Evolutionary conservation across 371 early-diverging fungal species (phyloP).

Genomic region (Fennellomyces sp.): DNA sequence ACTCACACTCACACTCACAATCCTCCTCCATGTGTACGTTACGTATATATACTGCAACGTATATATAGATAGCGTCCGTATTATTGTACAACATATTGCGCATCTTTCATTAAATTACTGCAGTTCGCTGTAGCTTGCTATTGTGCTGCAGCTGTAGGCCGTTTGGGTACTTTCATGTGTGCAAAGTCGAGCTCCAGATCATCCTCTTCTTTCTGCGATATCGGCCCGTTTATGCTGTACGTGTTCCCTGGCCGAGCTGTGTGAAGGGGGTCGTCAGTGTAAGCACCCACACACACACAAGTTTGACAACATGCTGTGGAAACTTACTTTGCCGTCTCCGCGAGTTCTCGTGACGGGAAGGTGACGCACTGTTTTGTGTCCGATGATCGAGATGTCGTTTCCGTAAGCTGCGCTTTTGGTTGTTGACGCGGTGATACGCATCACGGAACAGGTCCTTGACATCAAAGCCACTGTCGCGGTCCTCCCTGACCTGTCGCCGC

Average conservation of each 20-base stretch:
- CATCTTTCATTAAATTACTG: neutral
- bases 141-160: neutral
- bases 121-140: neutral
- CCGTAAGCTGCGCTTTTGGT: conserved; percentile 17
- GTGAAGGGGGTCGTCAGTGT: neutral
- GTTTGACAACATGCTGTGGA: neutral
- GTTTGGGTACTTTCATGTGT: conserved; percentile 15
- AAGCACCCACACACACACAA: neutral
- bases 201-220: conserved; percentile 22
- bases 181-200: conserved; percentile 25
- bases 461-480: conserved; percentile 21
- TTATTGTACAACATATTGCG: neutral
- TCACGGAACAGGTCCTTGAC: conserved; percentile 20
- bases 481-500: conserved; percentile 36
- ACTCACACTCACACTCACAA: neutral
- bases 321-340: conserved; percentile 26
- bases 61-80: no score
- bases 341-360: conserved; percentile 21
- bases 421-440: conserved; percentile 17
- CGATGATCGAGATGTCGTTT: conserved; percentile 17
- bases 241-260: conserved; percentile 18
- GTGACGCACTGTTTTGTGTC: conserved; percentile 11
- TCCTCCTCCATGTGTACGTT: neutral
- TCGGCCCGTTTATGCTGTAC: conserved; percentile 19
- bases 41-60: no score